Evolutionary conservation across 1,284 basidiomycete species (phyloP).

Genomic region (Ceraceosorus guamensis): DNA sequence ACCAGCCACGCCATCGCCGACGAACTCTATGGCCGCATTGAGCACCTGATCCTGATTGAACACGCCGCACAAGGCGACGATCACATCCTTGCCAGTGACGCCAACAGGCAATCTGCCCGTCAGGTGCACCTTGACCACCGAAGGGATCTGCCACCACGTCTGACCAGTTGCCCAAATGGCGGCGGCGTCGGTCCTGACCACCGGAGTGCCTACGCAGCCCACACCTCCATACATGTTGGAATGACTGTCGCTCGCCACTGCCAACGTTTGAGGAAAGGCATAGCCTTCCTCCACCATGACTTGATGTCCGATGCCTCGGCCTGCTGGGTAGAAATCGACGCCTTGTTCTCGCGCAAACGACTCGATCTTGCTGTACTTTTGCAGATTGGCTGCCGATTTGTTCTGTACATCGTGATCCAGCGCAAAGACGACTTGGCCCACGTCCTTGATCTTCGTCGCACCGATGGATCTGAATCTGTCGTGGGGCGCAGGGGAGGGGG

Average conservation of each 20-base stretch:
- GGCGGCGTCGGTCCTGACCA: conserved; percentile 69
- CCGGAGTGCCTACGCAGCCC: conserved; percentile 91
- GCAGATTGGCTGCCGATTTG: conserved; percentile 81
- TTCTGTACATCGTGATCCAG: conserved; percentile 99
- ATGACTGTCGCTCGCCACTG: conserved; percentile 85
- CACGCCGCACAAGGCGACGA: conserved; percentile 89
- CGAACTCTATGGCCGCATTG: conserved; percentile 97
- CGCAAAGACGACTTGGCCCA: conserved; percentile 84
- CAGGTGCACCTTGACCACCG: conserved; percentile 90
- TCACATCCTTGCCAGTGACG: conserved; percentile 96
- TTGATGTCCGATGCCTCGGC: conserved; percentile 77
- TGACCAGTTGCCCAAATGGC: conserved; percentile 97
- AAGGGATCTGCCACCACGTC: conserved; percentile 99
- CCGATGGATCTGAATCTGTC: conserved; percentile 87
- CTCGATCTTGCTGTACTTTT: conserved; percentile 89
- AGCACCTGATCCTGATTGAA: conserved; percentile 97
- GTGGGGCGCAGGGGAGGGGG: not conserved
- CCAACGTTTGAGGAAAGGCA: conserved; percentile 47
- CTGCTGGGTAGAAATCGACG: conserved; percentile 94
- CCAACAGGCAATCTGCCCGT: conserved; percentile 73
- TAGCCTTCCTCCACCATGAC: conserved; percentile 46
- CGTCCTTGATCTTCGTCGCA: conserved; percentile 74
- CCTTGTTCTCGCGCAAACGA: conserved; percentile 76
- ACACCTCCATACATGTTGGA: conserved; percentile 99
- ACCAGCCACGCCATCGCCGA: conserved; percentile 76